These are phyloP conservation scores for Petunia secreta DNA, from an alignment of 257 asterid species.

Conservation along the genomic window DNA sequence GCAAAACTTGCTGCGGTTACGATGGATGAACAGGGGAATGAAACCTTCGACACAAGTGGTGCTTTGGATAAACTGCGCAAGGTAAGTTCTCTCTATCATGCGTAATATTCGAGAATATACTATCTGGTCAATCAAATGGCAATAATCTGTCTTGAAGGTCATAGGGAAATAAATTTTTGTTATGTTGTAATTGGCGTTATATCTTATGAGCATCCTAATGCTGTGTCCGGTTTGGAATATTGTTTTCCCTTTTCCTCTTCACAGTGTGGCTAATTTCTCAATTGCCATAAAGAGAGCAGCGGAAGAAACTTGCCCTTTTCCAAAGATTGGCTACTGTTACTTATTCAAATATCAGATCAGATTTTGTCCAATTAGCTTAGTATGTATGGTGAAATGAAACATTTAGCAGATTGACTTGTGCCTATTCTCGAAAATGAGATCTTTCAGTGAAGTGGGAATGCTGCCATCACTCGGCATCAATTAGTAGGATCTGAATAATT, in stretches of 20 bases:
- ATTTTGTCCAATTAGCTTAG: not conserved
- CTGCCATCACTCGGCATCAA: not conserved
- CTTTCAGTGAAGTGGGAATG: slow-evolving; percentile 12
- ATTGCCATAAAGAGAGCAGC: slow-evolving; percentile 9
- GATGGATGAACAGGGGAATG: slow-evolving; percentile 97
- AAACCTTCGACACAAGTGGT: slow-evolving; percentile 97
- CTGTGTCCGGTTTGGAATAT: slow-evolving; percentile 2
- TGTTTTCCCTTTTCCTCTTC: not conserved
- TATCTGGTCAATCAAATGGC: slow-evolving; percentile 7
- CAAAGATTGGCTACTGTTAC: not conserved
- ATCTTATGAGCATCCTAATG: not conserved
- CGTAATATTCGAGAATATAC: not conserved
- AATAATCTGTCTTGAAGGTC: slow-evolving; percentile 1
- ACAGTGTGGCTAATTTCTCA: not conserved
- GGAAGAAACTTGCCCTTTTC: not conserved
- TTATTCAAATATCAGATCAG: not conserved
- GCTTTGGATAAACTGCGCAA: slow-evolving; percentile 97
- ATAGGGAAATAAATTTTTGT: not conserved
- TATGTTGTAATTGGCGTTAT: not conserved
- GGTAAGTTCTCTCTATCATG: slow-evolving; percentile 47
- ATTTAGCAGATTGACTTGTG: not conserved
- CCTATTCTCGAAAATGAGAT: not conserved
- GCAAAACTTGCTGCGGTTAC: slow-evolving; percentile 99
- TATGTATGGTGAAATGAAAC: not conserved
- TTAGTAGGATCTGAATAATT: not conserved